Evolutionary conservation across 495 filamentous ascomycete genomes (phyloP), one percentile per base, ranked within the genome.

Genomic region (Penicillium taxi): DNA sequence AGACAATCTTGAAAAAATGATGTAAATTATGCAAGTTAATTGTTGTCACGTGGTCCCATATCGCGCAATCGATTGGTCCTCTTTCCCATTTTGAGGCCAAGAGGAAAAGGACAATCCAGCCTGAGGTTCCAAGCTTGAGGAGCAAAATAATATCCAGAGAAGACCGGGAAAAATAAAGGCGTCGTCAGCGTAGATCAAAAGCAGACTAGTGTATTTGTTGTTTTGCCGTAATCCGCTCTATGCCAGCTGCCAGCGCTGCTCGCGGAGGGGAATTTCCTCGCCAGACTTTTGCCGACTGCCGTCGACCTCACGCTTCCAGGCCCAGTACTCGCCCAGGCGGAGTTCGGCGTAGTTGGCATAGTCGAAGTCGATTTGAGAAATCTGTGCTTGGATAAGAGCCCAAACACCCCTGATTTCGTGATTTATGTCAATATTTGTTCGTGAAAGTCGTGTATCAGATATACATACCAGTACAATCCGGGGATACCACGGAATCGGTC

Each of bases 321-420:
- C 86, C 72, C 81, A 94, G 61, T 96, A 99, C 66, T 99, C 91
- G 25, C 84, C 83, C 6, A 99, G 66, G 38, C 93, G 72, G 4
- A 81, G 54, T 55, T 95, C 85, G 15, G 90, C 93, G 61, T 96
- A 99, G 16, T 74, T 72, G 23, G 86, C 85, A 49, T 96, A 99
- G 61, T 99, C 88, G 52, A 99, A 99, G 56, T 96, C 87, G 45
- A 99, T 96, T 40, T 90, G 78, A 4, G 84, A 90, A 45, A 99
- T 96, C 12, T 78, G 84, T 2, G 88, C 86, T 66, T 99, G 93
- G 50, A 99, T 96, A 32, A 96, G 70, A 6, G 87, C 84, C 93
- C 93, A 96, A 32, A 95, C 83, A 15, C 91, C 93, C 86, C 82
- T 85, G 52, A 21, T 9, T 6, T n/a, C 16, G 26, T 40, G 48